Evolutionary conservation across 2,329 filamentous ascomycete genomes (phyloP), one percentile per base, ranked within the genome.

Genomic region (Arthrobotrys sinensis): DNA sequence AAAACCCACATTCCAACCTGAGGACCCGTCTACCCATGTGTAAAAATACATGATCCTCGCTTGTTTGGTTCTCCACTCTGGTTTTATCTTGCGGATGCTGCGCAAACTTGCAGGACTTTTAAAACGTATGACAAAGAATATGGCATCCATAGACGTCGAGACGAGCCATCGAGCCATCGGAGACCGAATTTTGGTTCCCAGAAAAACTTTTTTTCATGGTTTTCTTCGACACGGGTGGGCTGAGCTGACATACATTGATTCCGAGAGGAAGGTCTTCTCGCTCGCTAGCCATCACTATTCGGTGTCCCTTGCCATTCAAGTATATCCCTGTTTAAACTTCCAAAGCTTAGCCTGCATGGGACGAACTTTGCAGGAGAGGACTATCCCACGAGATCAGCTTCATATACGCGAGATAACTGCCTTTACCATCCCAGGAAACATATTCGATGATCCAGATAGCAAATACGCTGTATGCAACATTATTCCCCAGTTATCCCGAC

Each of bases 401-500:
- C 65, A 62, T 62, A 43, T 43, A 67, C 43, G 32, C 36, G 53
- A 75, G 19, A 69, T 69, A 52, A 7, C 55, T 52, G 55, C 21
- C 45, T 28, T 64, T 21, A 32, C 55, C 36, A 53, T 76, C 50
- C 72, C 53, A 60, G 55, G 64, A 11, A 76, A 64, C 53, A 19
- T 46, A 43, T 48, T 55, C 24, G 60, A 63, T 50, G 66, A 67
- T 72, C 45, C 10, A 68, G 60, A 62, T 63, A 55, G 43, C 36
- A 16, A 65, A 65, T 45, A 46, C 21, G 11, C 57, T 38, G n/a
- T 45, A 40, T 5, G 36, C 11, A 40, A 43, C 19, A 43, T 24
- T 43, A 16, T 43, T 46, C 45, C 43, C 43, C 73, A 71, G 66
- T 68, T 72, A 64, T 67, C 52, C 75, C 75, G 75, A 72, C 24